Percentiles rank a stretch among this genome's conserved stretches.
phyloP scores from a whole-genome alignment of 352 stramenopile genomes.

The Aphanomyces euteiches region DNA sequence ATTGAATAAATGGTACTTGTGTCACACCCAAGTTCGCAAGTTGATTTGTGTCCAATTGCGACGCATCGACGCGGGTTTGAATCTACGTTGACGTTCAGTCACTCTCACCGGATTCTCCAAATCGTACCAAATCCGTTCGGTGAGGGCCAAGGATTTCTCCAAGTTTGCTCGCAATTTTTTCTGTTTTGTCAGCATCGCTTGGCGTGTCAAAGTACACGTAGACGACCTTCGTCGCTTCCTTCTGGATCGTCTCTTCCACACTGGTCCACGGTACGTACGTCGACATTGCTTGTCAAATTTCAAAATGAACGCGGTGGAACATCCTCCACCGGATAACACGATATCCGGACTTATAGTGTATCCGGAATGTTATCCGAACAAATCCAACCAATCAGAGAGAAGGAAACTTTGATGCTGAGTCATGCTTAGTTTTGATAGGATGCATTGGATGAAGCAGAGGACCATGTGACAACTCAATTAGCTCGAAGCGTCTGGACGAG shows the following conservation, averaged over 20 bases:
- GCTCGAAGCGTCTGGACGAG: not conserved
- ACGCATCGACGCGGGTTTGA: conserved; percentile 45
- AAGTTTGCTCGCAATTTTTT: conserved; percentile 49
- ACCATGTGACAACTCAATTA: too few relatives aligned
- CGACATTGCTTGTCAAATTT: not conserved
- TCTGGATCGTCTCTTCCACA: not conserved
- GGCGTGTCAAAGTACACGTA: conserved; percentile 39
- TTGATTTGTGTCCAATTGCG: conserved; percentile 43
- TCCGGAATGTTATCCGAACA: too few relatives aligned
- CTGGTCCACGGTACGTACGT: not conserved
- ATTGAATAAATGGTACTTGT: conserved; percentile 28
- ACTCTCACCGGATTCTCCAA: not conserved
- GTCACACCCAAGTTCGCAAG: conserved; percentile 35
- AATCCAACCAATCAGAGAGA: too few relatives aligned
- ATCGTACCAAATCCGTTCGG: conserved; percentile 54
- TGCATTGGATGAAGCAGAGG: too few relatives aligned
- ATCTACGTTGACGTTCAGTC: conserved; percentile 31
- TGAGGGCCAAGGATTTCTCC: conserved; percentile 54
- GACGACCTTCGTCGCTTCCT: conserved; percentile 29
- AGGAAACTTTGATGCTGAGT: too few relatives aligned
- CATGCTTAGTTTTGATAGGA: too few relatives aligned
- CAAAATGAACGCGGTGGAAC: too few relatives aligned
- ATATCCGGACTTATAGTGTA: too few relatives aligned
- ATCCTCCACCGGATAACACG: too few relatives aligned
- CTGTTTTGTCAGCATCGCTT: conserved; percentile 42